Conservation (phyloP, 208 protist genomes). For the Porcisia hertigi region DNA sequence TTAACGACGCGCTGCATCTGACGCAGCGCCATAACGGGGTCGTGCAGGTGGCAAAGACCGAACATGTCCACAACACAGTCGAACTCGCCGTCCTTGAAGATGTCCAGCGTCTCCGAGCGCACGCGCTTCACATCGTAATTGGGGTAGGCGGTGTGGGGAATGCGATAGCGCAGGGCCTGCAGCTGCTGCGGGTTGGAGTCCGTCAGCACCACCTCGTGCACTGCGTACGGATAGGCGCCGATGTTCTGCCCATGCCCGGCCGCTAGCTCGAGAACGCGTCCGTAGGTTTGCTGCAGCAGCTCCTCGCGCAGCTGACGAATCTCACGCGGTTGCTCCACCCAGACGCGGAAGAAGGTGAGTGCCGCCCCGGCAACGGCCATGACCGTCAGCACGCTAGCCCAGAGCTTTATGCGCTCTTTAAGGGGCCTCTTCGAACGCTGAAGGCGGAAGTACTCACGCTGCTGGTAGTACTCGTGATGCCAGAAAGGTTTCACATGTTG, state of each 20-base stretch:
- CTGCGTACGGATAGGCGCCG: conserved; percentile 87
- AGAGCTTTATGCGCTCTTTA: conserved; percentile 56
- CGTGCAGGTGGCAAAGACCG: conserved; percentile 88
- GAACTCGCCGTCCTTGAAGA: conserved; percentile 83
- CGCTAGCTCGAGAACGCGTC: conserved; percentile 83
- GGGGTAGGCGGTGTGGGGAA: conserved; percentile 82
- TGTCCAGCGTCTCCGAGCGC: conserved; percentile 76
- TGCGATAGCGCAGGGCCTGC: conserved; percentile 77
- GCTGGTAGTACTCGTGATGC: conserved; percentile 88
- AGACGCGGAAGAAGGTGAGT: conserved; percentile 79
- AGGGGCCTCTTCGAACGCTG: conserved; percentile 81
- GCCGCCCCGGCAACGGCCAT: conserved; percentile 38
- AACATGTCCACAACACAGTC: conserved; percentile 93
- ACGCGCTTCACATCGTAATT: conserved; percentile 87
- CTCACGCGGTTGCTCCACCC: conserved; percentile 85
- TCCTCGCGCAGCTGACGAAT: conserved; percentile 82
- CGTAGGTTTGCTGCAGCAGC: conserved; percentile 84
- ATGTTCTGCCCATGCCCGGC: conserved; percentile 91
- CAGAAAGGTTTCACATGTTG: conserved; percentile 87
- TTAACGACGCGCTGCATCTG: conserved; percentile 93
- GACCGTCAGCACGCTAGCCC: conserved; percentile 35
- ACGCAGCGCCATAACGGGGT: conserved; percentile 86
- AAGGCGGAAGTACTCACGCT: conserved; percentile 86
- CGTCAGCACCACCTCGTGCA: conserved; percentile 85
- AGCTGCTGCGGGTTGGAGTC: conserved; percentile 89